Percentiles rank a stretch among this genome's conserved stretches.
These are phyloP conservation scores for Stachybotrys echinatus DNA, from an alignment of 2,329 filamentous ascomycete genomes.

Conservation along the genomic window DNA sequence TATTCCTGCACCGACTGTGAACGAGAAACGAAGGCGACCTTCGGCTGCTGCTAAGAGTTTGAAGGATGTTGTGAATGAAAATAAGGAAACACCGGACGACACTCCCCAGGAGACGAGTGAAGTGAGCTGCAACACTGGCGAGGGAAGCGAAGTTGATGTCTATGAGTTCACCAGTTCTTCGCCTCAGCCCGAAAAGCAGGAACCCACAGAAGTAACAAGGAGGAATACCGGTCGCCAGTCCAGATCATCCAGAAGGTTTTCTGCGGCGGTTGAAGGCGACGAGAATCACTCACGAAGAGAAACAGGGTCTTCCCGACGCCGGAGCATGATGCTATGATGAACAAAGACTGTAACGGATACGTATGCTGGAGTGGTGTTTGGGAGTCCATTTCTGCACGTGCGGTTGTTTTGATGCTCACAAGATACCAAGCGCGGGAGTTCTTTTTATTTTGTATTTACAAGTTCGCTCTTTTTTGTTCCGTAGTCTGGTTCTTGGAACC, in stretches of 20 bases:
- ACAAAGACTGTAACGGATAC: slow-evolving; percentile 13
- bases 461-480: slow-evolving; percentile 9
- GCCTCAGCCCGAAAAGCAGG: slow-evolving; percentile 28
- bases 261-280: slow-evolving; percentile 31
- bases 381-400: slow-evolving; percentile 14
- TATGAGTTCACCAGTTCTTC: slow-evolving; percentile 51
- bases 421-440: slow-evolving; percentile 30
- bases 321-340: slow-evolving; percentile 56
- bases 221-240: slow-evolving; percentile 23
- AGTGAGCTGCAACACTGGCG: slow-evolving; percentile 14
- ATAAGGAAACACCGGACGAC: slow-evolving; percentile 8
- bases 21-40: slow-evolving; percentile 33
- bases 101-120: slow-evolving; percentile 10
- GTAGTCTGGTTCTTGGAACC: background rate
- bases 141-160: slow-evolving; percentile 34
- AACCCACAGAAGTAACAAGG: slow-evolving; percentile 14
- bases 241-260: slow-evolving; percentile 31
- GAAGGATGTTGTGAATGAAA: slow-evolving; percentile 7
- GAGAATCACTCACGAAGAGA: slow-evolving; percentile 20
- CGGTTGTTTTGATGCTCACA: slow-evolving; percentile 17
- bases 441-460: slow-evolving; percentile 24
- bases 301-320: slow-evolving; percentile 36
- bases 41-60: slow-evolving; percentile 20
- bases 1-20: background rate
- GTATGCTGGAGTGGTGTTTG: slow-evolving; percentile 17